Percentiles rank a stretch among this genome's conserved stretches.
Evolutionary conservation across 2,329 filamentous ascomycete genomes (phyloP).

Genomic region (Neofusicoccum sp.): DNA sequence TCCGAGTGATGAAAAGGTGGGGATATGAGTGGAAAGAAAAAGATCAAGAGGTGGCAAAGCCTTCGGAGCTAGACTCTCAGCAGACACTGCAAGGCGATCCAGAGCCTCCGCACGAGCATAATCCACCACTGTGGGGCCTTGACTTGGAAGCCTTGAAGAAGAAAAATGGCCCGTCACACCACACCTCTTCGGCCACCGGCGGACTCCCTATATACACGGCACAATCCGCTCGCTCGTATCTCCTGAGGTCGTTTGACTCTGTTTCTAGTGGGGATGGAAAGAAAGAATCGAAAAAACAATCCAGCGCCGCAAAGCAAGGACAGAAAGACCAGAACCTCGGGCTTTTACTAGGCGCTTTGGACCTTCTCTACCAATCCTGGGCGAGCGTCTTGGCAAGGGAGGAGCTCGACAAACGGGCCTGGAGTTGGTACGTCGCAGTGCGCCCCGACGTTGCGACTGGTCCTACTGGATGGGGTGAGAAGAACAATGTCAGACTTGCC

Average conservation of each 20-base stretch:
- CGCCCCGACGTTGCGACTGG: slow-evolving; percentile 76
- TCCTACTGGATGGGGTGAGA: slow-evolving; percentile 79
- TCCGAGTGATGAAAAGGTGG: slow-evolving; percentile 75
- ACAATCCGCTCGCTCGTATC: slow-evolving; percentile 65
- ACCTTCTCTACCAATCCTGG: slow-evolving; percentile 77
- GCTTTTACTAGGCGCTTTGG: slow-evolving; percentile 69
- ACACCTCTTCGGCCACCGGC: slow-evolving; percentile 28
- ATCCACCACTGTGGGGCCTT: slow-evolving; percentile 60
- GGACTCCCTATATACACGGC: slow-evolving; percentile 74
- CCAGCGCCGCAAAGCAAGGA: slow-evolving; percentile 53
- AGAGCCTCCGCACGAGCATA: slow-evolving; percentile 31
- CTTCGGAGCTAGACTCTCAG: slow-evolving; percentile 29
- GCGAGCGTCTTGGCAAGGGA: slow-evolving; percentile 59
- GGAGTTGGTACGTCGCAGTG: slow-evolving; percentile 79
- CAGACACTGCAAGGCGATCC: slow-evolving; percentile 24
- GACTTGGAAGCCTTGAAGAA: slow-evolving; percentile 59
- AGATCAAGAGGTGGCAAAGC: slow-evolving; percentile 14
- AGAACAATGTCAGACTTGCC: slow-evolving; percentile 67
- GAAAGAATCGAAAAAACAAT: slow-evolving; percentile 54
- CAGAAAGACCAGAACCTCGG: slow-evolving; percentile 72
- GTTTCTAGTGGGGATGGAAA: neutral
- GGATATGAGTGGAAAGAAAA: slow-evolving; percentile 64
- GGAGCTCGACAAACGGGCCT: slow-evolving; percentile 76
- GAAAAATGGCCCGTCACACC: slow-evolving; percentile 39
- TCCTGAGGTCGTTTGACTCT: slow-evolving; percentile 58